These are phyloP conservation scores for Nannochloropsis oceanica DNA, from an alignment of 108 stramenopile genomes.

Conservation along the genomic window DNA sequence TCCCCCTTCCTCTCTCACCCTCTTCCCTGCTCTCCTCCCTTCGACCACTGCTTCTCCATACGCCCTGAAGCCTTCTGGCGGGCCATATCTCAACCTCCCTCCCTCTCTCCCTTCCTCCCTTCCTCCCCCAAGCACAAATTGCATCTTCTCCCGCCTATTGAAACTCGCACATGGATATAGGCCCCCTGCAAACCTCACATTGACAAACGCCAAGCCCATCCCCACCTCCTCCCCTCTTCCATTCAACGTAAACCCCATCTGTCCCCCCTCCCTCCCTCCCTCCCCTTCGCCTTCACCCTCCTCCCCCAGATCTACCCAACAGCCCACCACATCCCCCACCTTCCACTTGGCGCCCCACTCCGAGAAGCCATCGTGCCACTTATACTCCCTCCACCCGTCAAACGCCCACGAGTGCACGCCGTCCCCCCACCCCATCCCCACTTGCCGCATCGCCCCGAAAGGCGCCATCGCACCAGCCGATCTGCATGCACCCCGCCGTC, in stretches of 20 bases:
- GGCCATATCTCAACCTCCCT: background rate
- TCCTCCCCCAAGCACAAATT: conserved; percentile 22
- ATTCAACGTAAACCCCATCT: conserved; percentile 71
- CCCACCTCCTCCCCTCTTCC: conserved; percentile 36
- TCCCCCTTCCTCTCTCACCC: background rate
- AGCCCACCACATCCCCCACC: conserved; percentile 72
- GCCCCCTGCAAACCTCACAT: background rate
- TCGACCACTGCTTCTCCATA: background rate
- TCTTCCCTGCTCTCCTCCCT: background rate
- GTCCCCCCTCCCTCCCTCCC: background rate
- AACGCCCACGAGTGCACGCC: conserved; percentile 79
- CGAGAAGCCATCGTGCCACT: conserved; percentile 68
- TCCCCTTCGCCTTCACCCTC: conserved; percentile 40
- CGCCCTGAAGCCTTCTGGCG: conserved; percentile 4
- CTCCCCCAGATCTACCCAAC: conserved; percentile 53
- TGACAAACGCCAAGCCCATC: conserved; percentile 6
- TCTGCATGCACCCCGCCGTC: conserved; percentile 78
- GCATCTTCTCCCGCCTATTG: conserved; percentile 22
- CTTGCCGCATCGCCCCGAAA: conserved; percentile 63
- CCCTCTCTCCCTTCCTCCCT: too few relatives aligned
- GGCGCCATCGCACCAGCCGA: conserved; percentile 79
- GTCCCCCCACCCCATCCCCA: conserved; percentile 80
- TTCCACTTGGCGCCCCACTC: conserved; percentile 87
- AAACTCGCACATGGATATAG: conserved; percentile 22
- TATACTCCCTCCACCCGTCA: conserved; percentile 83